Evolutionary conservation across 352 stramenopile genomes (phyloP).

Genomic region (Pythium myriotylum): DNA sequence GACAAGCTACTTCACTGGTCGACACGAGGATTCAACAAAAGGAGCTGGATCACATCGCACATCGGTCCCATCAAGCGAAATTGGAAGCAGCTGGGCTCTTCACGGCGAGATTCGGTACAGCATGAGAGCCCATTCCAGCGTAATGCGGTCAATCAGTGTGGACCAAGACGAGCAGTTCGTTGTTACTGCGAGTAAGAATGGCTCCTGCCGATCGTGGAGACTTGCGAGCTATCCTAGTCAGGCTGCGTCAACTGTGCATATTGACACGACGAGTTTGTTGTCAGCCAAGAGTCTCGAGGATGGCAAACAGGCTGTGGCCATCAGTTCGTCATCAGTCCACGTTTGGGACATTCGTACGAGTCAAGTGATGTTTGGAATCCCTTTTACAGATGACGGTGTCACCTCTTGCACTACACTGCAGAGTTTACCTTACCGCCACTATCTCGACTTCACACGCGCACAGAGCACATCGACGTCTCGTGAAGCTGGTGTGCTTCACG

Average conservation of each 20-base stretch:
- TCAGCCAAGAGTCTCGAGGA: slow-evolving; percentile 35
- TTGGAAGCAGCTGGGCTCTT: slow-evolving; percentile 36
- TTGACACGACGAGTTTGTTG: slow-evolving; percentile 27
- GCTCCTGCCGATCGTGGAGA: slow-evolving; percentile 73
- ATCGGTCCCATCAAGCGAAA: not conserved
- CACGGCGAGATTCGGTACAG: slow-evolving; percentile 50
- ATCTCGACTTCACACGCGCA: slow-evolving; percentile 11
- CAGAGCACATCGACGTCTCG: not conserved
- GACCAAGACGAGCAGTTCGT: slow-evolving; percentile 64
- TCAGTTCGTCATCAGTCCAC: slow-evolving; percentile 49
- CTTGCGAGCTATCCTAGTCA: slow-evolving; percentile 50
- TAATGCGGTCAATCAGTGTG: slow-evolving; percentile 52
- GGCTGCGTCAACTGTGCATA: slow-evolving; percentile 30
- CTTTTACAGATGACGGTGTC: slow-evolving; percentile 54
- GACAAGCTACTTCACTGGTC: slow-evolving; percentile 13
- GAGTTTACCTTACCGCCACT: slow-evolving; percentile 24
- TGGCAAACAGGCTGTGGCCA: slow-evolving; percentile 36
- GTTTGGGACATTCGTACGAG: slow-evolving; percentile 75
- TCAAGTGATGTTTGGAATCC: slow-evolving; percentile 54
- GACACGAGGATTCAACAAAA: slow-evolving; percentile 10
- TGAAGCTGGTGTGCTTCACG: slow-evolving; percentile 11
- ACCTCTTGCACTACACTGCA: slow-evolving; percentile 40
- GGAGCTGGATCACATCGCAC: not conserved
- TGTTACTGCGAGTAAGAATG: slow-evolving; percentile 72
- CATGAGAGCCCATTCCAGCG: slow-evolving; percentile 69